Conservation (phyloP, 1,284 basidiomycete species). For the Puccinia novopanici region DNA sequence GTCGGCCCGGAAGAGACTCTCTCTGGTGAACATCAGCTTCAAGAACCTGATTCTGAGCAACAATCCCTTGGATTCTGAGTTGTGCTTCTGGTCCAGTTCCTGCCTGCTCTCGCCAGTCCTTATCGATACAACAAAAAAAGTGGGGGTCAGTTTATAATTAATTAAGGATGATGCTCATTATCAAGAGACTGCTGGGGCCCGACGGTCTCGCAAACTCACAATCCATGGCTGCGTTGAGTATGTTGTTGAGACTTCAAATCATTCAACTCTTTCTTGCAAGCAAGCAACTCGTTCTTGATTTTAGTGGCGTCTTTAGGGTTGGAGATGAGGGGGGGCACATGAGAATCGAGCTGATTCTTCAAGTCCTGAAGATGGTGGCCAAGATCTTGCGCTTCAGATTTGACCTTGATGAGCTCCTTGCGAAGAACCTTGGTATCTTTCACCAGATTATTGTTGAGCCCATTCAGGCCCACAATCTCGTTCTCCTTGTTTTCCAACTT, state of each 20-base stretch:
- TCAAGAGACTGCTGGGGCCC: not conserved
- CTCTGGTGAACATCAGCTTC: conserved; percentile 84
- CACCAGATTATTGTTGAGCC: conserved; percentile 6
- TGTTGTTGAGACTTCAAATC: conserved; percentile 24
- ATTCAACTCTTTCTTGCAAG: conserved; percentile 40
- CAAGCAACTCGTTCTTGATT: conserved; percentile 32
- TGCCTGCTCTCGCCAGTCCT: conserved; percentile 17
- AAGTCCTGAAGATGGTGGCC: conserved; percentile 25
- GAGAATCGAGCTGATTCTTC: conserved; percentile 19
- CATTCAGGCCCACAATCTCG: conserved; percentile 28
- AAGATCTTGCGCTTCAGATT: conserved; percentile 33
- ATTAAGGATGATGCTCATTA: too few relatives aligned
- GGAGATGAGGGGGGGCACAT: not conserved
- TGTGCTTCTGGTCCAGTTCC: conserved; percentile 65
- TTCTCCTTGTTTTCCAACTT: conserved; percentile 35
- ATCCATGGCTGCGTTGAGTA: not conserved
- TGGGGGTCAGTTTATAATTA: conserved; percentile 61
- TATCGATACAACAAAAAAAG: conserved; percentile 33
- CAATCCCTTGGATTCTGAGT: conserved; percentile 80
- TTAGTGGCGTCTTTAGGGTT: conserved; percentile 31
- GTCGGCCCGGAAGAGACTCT: conserved; percentile 76
- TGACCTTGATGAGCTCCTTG: conserved; percentile 38
- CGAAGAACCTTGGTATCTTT: conserved; percentile 35
- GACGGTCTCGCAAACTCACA: not conserved
- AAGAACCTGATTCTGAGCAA: conserved; percentile 86